Conservation (phyloP, 2,329 filamentous ascomycete genomes). For the Incumbomyces lentus region DNA sequence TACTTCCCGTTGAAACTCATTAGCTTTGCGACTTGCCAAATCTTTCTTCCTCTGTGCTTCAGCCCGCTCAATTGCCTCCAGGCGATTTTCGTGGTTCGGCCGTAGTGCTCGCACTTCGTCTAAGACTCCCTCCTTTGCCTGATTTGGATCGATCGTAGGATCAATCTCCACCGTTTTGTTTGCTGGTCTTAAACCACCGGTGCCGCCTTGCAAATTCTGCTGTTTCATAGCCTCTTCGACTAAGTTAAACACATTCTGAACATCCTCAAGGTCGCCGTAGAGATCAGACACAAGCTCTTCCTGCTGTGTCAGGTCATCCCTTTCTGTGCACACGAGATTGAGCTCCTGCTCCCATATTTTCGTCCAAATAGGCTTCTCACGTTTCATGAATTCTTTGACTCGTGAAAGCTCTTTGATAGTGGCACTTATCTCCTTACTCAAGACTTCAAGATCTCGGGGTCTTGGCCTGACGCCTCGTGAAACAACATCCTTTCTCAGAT, state of each 20-base stretch:
- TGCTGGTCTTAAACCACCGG: constrained; percentile 36
- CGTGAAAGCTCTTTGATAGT: constrained; percentile 82
- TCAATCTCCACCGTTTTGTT: constrained; percentile 32
- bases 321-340: constrained; percentile 88
- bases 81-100: constrained; percentile 82
- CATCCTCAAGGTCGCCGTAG: constrained; percentile 90
- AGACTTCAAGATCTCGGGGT: constrained; percentile 77
- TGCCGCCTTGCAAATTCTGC: constrained; percentile 61
- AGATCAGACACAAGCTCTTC: constrained; percentile 89
- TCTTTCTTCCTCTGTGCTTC: constrained; percentile 87
- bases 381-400: constrained; percentile 82
- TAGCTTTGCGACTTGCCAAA: constrained; percentile 61
- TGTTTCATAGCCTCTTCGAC: constrained; percentile 98
- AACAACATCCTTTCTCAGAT: constrained; percentile 94
- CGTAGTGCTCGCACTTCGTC: constrained; percentile 88
- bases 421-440: constrained; percentile 75
- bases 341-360: constrained; percentile 99
- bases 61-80: constrained; percentile 95
- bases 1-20: constrained; percentile 78
- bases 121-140: constrained; percentile 82
- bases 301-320: constrained; percentile 89
- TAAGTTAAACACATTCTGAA: constrained; percentile 80
- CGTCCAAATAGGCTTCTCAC: constrained; percentile 93
- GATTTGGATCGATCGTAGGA: constrained; percentile 56
- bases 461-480: constrained; percentile 81